Evolutionary conservation across 2,329 filamentous ascomycete genomes (phyloP), one percentile per base, ranked within the genome.

Genomic region (Colletotrichum brevisporum): DNA sequence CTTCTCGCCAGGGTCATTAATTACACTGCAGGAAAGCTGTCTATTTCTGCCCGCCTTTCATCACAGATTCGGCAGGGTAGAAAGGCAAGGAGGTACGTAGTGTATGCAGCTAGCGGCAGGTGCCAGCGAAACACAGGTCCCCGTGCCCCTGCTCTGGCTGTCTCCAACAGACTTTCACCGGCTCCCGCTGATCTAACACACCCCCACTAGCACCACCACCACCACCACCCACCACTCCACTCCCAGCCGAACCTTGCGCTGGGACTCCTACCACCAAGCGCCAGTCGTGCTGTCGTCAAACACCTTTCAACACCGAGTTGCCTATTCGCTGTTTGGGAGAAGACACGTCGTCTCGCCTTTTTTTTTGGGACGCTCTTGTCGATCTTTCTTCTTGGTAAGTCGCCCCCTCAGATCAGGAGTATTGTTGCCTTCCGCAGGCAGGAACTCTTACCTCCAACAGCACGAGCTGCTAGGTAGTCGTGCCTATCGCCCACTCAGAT

Each of bases 181-280:
- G 36, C 47, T 59, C 13, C 36, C 62, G 63, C 66, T 69, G 66
- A 60, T 69, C 66, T 66, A 60, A 66, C 55, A 16, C 48, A 69
- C 41, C 54, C 53, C 54, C 24, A 55, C 50, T 47, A 18, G 8
- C 43, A 45, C 43, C 43, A 8, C 31, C 47, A 68, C 54, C 61
- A 36, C 53, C 54, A 52, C 64, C 59, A 67, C 55, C 63, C 63
- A 55, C 36, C 45, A 12, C 50, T n/a, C 16, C 26, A 27, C 27
- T 15, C 26, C n/a, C 26, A 26, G 31, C 45, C 36, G 31, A 31
- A 47, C 41, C 21, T 27, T 50, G 26, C 26, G 24, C 27, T 54
- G 50, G 63, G 24, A 45, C 60, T 58, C 52, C 21, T 24, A 2
- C 21, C 21, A 24, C 50, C 63, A 58, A 53, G 53, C 64, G 24